A percentile compares a stretch with the other conserved stretches of the same genome.
Conservation (phyloP, 352 stramenopile species). For the Pythium monospermum region DNA sequence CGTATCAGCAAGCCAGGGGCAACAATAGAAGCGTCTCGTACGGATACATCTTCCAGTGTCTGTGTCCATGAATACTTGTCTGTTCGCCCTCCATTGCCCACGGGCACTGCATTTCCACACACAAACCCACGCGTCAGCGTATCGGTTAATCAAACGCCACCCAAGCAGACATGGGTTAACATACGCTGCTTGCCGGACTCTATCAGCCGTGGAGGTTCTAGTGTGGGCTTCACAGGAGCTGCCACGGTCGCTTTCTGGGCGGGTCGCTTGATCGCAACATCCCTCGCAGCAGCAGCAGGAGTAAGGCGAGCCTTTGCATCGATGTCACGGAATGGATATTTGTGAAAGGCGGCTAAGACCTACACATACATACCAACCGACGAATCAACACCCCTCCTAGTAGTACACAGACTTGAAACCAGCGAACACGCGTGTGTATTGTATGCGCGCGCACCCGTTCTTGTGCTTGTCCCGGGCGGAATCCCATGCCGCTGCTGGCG, state of each 20-base stretch:
- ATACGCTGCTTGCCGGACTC: slow-evolving; percentile 68
- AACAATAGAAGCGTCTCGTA: slow-evolving; percentile 34
- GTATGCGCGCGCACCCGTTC: slow-evolving; percentile 39
- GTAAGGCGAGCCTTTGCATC: slow-evolving; percentile 21
- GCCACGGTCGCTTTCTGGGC: not conserved
- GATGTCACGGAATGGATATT: slow-evolving; percentile 55
- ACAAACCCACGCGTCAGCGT: not conserved
- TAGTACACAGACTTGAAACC: not conserved
- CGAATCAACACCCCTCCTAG: not conserved
- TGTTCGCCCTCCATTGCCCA: slow-evolving; percentile 86
- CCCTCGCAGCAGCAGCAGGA: not conserved
- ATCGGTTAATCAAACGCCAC: not conserved
- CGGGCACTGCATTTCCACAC: slow-evolving; percentile 47
- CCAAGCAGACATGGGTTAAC: too few relatives aligned
- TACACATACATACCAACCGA: slow-evolving; percentile 5
- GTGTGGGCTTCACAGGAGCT: not conserved
- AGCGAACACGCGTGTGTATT: too few relatives aligned
- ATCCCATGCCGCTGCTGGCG: slow-evolving; percentile 46
- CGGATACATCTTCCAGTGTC: slow-evolving; percentile 92
- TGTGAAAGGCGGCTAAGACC: slow-evolving; percentile 60
- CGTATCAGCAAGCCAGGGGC: too few relatives aligned
- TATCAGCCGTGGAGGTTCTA: slow-evolving; percentile 29
- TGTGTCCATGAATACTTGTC: slow-evolving; percentile 97
- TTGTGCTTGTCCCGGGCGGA: slow-evolving; percentile 53
- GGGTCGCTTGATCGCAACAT: too few relatives aligned